Base-by-base conservation (phyloP, 2,329 filamentous ascomycete species). In the Beauveria asiatica region DNA sequence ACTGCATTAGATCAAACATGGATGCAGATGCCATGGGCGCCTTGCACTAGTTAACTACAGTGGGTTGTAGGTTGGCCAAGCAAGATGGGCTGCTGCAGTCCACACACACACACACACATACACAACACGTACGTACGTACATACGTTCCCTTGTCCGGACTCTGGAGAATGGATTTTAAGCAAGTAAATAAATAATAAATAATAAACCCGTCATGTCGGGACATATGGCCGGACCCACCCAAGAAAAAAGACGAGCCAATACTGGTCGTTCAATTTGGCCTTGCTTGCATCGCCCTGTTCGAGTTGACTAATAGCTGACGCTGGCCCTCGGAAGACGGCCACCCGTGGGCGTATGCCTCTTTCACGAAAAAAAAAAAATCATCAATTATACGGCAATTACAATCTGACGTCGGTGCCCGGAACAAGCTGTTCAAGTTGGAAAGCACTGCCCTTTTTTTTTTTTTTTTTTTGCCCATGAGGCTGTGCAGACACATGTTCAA, bases 201-300 rank as follows among this genome's bases (percentile, higher is more conserved):
- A 6, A 39, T 37, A 52, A 54, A 55, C 50, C 30, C 50, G 27
- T 23, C 41, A 55, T 42, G 58, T 44, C 58, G 58, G 58, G 21
- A 44, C 45, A 21, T 42, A 45, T 33, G 44, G 58, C 51, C 51
- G 58, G 51, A 41, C 37, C 56, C 48, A 49, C 48, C n/a, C 2
- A 59, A 52, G 48, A 52, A 49, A 37, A 51, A 8, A 21, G 46
- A n/a, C n/a, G 44, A 25, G 19, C 30, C 30, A 33, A 33, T 33
- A 11, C 30, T 33, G 30, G 10, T 33, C 30, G 10, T 33, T 33
- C 5, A 33, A 33, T 13, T 33, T 13, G 30, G 30, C 11, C 30
- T 33, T 11, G 30, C 30, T 30, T 25, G 30, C 30, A n/a, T 51
- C 49, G 30, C 49, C 49, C n/a, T 21, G 16, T 33, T 33, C 30